Evolutionary conservation across 768 basidiomycete genomes (phyloP).

Genomic region (Panaeolus papilionaceus): DNA sequence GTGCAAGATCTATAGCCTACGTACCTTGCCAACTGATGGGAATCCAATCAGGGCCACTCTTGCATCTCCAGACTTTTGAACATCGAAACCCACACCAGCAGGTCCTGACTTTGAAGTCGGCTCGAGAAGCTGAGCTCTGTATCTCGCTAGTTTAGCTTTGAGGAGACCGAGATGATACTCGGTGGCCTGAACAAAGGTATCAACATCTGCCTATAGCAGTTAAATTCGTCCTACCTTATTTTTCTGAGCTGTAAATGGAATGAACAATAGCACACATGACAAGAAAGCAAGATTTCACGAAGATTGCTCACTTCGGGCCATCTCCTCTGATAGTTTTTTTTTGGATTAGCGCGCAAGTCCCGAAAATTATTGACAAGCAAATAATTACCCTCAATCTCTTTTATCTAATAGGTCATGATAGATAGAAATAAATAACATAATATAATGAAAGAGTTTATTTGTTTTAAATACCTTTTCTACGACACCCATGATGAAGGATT

Average conservation of each 20-base stretch:
- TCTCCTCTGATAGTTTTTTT: slow-evolving; percentile 72
- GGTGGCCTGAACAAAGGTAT: slow-evolving; percentile 66
- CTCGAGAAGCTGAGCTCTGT: slow-evolving; percentile 94
- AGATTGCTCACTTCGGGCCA: slow-evolving; percentile 84
- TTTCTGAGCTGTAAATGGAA: slow-evolving; percentile 74
- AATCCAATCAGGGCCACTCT: slow-evolving; percentile 93
- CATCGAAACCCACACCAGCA: slow-evolving; percentile 86
- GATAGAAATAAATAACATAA: slow-evolving; percentile 12
- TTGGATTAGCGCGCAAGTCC: neutral
- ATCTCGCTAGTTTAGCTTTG: slow-evolving; percentile 94
- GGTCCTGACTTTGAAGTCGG: slow-evolving; percentile 85
- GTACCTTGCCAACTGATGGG: slow-evolving; percentile 89
- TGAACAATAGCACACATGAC: slow-evolving; percentile 3
- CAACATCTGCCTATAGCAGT: neutral
- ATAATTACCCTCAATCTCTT: slow-evolving; percentile 86
- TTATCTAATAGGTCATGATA: slow-evolving; percentile 63
- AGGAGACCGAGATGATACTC: slow-evolving; percentile 94
- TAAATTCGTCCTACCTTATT: slow-evolving; percentile 70
- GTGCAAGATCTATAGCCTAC: slow-evolving; percentile 26
- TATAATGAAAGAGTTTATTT: slow-evolving; percentile 3
- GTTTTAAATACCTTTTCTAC: slow-evolving; percentile 76
- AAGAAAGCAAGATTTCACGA: slow-evolving; percentile 14
- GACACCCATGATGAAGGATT: slow-evolving; percentile 73
- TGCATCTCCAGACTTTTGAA: slow-evolving; percentile 84
- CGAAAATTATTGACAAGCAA: neutral